These are phyloP conservation scores for Dactylonectria estremocensis DNA, from an alignment of 2,329 filamentous ascomycete species.

Conservation along the genomic window DNA sequence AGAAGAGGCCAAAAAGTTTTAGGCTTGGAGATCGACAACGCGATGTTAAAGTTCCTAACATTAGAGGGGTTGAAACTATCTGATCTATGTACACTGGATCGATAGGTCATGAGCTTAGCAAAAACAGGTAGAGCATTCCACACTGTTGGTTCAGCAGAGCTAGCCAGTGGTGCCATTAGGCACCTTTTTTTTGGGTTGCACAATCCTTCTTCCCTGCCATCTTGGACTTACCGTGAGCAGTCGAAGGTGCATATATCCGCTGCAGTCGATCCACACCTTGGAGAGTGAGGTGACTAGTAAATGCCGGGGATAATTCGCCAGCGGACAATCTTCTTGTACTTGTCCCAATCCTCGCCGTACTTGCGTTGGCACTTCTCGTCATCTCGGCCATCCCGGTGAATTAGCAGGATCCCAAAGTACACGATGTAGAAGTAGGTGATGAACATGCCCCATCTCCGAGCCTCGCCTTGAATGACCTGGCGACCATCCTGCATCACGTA, in stretches of 20 bases:
- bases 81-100: slow-evolving; percentile 12
- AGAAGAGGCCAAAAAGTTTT: not conserved
- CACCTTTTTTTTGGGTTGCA: not conserved
- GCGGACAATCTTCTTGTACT: slow-evolving; percentile 86
- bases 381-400: slow-evolving; percentile 89
- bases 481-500: slow-evolving; percentile 72
- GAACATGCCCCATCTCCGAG: slow-evolving; percentile 86
- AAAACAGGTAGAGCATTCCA: slow-evolving; percentile 17
- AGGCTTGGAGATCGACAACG: not conserved
- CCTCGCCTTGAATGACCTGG: slow-evolving; percentile 79
- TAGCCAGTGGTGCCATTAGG: not conserved
- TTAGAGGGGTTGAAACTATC: slow-evolving; percentile 24
- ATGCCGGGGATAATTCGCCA: slow-evolving; percentile 89
- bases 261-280: slow-evolving; percentile 1
- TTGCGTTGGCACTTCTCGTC: slow-evolving; percentile 93
- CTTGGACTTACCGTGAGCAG: slow-evolving; percentile 4
- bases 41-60: slow-evolving; percentile 21
- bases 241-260: not conserved
- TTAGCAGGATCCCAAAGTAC: slow-evolving; percentile 89
- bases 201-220: not conserved
- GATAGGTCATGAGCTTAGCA: slow-evolving; percentile 29
- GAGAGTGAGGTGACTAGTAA: slow-evolving; percentile 68
- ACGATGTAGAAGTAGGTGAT: slow-evolving; percentile 96
- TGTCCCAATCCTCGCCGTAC: slow-evolving; percentile 93
- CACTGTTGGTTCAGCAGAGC: slow-evolving; percentile 2